A percentile compares a stretch with the other conserved stretches of the same genome.
Evolutionary conservation across 371 early-diverging fungal genomes (phyloP).

Genomic region (Syncephalastrum contaminatum): DNA sequence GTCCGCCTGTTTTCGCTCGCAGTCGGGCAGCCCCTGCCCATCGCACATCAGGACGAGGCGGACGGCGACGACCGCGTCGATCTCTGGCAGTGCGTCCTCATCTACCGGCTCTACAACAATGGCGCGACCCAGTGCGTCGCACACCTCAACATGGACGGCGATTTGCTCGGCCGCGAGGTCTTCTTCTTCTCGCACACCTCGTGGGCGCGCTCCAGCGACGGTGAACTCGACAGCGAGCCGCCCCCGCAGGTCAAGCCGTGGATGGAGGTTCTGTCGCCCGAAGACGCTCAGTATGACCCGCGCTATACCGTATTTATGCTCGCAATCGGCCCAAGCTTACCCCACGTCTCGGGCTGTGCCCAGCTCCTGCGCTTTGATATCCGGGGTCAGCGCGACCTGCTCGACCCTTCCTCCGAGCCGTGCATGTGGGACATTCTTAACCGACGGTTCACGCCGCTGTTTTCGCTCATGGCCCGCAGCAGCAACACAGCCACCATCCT

Average conservation of each 20-base stretch:
- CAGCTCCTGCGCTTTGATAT: slow-evolving; percentile 31
- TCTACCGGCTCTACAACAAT: slow-evolving; percentile 34
- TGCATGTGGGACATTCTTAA: slow-evolving; percentile 12
- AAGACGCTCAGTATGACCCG: slow-evolving; percentile 16
- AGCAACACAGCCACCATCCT: not conserved
- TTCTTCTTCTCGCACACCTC: slow-evolving; percentile 36
- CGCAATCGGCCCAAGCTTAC: slow-evolving; percentile 24
- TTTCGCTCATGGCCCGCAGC: not conserved
- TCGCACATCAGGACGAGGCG: slow-evolving; percentile 13
- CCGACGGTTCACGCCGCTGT: slow-evolving; percentile 15
- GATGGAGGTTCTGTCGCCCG: slow-evolving; percentile 29
- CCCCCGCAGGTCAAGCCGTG: slow-evolving; percentile 15
- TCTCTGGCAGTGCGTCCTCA: slow-evolving; percentile 30
- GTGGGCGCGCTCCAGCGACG: slow-evolving; percentile 25
- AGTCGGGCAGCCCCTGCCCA: slow-evolving; percentile 18
- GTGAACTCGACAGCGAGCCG: slow-evolving; percentile 10
- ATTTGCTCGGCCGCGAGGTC: slow-evolving; percentile 31
- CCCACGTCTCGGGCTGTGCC: slow-evolving; percentile 21
- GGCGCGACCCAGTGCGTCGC: slow-evolving; percentile 33
- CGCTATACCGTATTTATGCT: slow-evolving; percentile 28
- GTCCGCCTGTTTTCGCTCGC: slow-evolving; percentile 30
- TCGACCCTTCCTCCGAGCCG: slow-evolving; percentile 28
- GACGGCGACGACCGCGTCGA: slow-evolving; percentile 29
- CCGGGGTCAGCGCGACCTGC: slow-evolving; percentile 16
- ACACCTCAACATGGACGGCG: slow-evolving; percentile 19